Base-by-base conservation (phyloP, 768 basidiomycete species). In the Phanerochaete carnosa region DNA sequence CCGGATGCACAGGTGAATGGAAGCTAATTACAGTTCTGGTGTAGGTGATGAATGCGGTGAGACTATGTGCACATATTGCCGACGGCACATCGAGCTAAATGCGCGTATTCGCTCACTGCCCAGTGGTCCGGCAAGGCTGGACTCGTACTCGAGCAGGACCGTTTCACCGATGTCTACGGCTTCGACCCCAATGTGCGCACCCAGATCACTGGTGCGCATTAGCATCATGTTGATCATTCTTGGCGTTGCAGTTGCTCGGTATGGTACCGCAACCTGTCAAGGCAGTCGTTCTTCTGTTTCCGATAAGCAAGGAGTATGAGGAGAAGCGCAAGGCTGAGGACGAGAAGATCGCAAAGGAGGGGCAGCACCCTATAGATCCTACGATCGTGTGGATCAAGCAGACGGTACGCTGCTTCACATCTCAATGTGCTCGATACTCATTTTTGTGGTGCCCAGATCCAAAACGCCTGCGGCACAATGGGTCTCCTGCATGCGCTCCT, bases 341-440 rank as follows among this genome's bases (percentile, higher is more conserved):
- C 64, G 74, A 73, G 45, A 70, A 72, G 64, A 80, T 90, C 51
- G 72, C 72, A 28, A 72, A 71, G 15, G 77, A 79, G 45, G 85
- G 75, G 0, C 76, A 79, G 57, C 76, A 73, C 11, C 71, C 74
- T 0, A 68, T 91, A 3, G 86, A 92, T 65, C 80, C 83, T 5
- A 84, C 83, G 0, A 75, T 96, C 4, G 76, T 95, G 65, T 97
- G 86, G 82, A 92, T 96, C 76, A 94, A 93, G 72, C 95, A 97
- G 72, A 96, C 90, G 55, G 94, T 92, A 58, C 32, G 81, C 19
- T 15, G 29, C 47, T 8, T 45, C 15, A 22, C 43, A 16, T 15
- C 9, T 45, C 43, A 45, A 45, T 22, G 43, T 45, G 29, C 29
- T 32, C 39, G 22, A 58, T 26, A 22, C 12, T 50, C 16, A n/a